Percentiles rank a stretch among this genome's conserved stretches.
Evolutionary conservation across 176 grass and related monocot genomes (phyloP).

Genomic region (Eleusine indica): DNA sequence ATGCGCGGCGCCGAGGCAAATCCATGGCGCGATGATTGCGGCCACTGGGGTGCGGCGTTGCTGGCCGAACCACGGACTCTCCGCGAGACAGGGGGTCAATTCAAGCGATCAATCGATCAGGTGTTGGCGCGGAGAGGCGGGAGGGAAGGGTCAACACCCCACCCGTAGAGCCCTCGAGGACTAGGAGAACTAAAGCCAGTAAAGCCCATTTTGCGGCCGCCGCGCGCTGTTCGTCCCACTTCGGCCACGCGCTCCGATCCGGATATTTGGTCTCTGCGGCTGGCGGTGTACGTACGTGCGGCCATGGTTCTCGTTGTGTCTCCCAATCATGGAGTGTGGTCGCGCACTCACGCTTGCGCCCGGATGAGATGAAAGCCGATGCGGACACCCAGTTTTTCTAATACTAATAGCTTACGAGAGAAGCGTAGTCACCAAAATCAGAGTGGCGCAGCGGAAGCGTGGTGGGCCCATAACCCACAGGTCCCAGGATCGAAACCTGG

Average conservation of each 20-base stretch:
- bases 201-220: background rate
- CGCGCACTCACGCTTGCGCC: too few species aligned
- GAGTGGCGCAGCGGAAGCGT: conserved; percentile 98
- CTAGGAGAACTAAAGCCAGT: background rate
- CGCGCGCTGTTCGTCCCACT: background rate
- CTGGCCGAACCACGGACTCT: background rate
- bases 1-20: background rate
- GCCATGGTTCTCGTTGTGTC: too few species aligned
- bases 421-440: conserved; percentile 28
- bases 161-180: conserved; percentile 44
- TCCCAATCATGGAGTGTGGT: too few species aligned
- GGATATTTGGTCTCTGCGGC: background rate
- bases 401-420: too few species aligned
- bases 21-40: conserved; percentile 44
- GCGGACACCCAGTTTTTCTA: too few species aligned
- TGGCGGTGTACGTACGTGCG: background rate
- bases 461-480: conserved; percentile 99
- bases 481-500: conserved; percentile 93
- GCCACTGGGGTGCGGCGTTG: background rate
- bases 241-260: background rate
- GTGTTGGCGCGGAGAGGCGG: background rate
- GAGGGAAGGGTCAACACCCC: conserved; percentile 13
- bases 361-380: background rate
- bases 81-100: background rate
- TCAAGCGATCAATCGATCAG: background rate